Percentiles rank a stretch among this genome's conserved stretches.
Conservation (phyloP, 2,329 filamentous ascomycete genomes). For the Metarhizium robertsii region DNA sequence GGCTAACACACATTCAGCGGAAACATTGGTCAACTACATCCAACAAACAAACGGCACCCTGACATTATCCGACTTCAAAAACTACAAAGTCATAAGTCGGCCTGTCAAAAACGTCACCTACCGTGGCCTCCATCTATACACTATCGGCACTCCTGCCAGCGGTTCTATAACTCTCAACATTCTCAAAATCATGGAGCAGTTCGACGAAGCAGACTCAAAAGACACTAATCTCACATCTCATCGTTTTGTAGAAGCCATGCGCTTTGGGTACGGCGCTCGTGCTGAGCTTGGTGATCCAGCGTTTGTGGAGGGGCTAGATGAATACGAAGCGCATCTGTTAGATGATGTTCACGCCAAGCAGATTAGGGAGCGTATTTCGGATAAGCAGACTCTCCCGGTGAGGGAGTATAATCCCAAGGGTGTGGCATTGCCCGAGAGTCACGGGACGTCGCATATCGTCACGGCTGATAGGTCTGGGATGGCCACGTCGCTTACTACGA, state of each 20-base stretch:
- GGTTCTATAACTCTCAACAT: slow-evolving; percentile 67
- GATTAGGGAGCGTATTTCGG: slow-evolving; percentile 60
- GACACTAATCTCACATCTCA: slow-evolving; percentile 64
- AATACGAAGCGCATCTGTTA: slow-evolving; percentile 62
- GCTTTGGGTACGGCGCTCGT: slow-evolving; percentile 77
- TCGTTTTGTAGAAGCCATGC: slow-evolving; percentile 76
- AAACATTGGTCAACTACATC: slow-evolving; percentile 62
- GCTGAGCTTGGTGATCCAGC: slow-evolving; percentile 74
- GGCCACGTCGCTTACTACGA: slow-evolving; percentile 75
- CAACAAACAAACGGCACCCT: slow-evolving; percentile 70
- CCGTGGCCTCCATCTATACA: slow-evolving; percentile 60
- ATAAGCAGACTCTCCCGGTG: slow-evolving; percentile 61
- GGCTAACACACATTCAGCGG: slow-evolving; percentile 36
- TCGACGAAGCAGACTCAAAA: slow-evolving; percentile 43
- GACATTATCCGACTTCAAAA: slow-evolving; percentile 66
- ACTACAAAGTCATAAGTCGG: slow-evolving; percentile 62
- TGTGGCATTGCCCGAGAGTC: slow-evolving; percentile 57
- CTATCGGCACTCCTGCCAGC: slow-evolving; percentile 65
- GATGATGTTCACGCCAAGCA: slow-evolving; percentile 45
- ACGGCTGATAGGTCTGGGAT: slow-evolving; percentile 64
- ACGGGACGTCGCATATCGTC: slow-evolving; percentile 66
- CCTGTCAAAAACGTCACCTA: slow-evolving; percentile 56
- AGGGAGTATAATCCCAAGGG: slow-evolving; percentile 63
- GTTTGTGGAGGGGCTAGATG: slow-evolving; percentile 54
- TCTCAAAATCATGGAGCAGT: slow-evolving; percentile 78